A percentile compares a stretch with the other conserved stretches of the same genome.
Conservation (phyloP, 345 rosid species). For the Aquilaria malaccensis region DNA sequence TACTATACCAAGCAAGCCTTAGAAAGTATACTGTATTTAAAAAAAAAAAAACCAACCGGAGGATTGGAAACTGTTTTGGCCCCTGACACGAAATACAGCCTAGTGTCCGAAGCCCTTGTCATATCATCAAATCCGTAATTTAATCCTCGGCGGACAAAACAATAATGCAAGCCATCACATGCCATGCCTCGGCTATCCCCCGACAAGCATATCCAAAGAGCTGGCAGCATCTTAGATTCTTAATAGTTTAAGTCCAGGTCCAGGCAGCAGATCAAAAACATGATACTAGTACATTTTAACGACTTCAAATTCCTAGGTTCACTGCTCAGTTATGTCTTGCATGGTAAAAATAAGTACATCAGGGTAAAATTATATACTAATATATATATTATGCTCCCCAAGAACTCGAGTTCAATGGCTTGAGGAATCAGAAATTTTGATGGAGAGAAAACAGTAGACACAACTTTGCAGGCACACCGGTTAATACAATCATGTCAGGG, state of each 20-base stretch:
- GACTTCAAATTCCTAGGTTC: neutral
- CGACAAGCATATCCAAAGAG: constrained; percentile 24
- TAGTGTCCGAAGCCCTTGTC: too few species aligned
- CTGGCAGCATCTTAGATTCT: constrained; percentile 19
- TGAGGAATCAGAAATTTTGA: neutral
- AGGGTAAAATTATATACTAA: neutral
- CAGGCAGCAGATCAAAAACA: neutral
- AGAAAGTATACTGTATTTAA: too few species aligned
- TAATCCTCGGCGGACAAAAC: constrained; percentile 7
- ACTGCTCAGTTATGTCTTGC: neutral
- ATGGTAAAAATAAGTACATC: neutral
- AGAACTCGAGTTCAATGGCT: too few species aligned
- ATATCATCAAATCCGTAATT: neutral
- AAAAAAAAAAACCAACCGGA: too few species aligned
- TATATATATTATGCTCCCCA: too few species aligned
- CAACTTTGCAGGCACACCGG: constrained; percentile 1
- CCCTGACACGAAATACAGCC: too few species aligned
- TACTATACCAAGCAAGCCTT: too few species aligned
- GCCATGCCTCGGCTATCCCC: constrained; percentile 14
- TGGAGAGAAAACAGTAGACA: neutral
- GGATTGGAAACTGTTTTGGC: too few species aligned
- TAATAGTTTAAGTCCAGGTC: neutral
- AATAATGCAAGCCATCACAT: constrained; percentile 29
- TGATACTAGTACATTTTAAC: neutral
- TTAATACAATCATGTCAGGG: constrained; percentile 12